Evolutionary conservation across 169 alveolate species (phyloP).

Genomic region (Plasmodium malariae): DNA sequence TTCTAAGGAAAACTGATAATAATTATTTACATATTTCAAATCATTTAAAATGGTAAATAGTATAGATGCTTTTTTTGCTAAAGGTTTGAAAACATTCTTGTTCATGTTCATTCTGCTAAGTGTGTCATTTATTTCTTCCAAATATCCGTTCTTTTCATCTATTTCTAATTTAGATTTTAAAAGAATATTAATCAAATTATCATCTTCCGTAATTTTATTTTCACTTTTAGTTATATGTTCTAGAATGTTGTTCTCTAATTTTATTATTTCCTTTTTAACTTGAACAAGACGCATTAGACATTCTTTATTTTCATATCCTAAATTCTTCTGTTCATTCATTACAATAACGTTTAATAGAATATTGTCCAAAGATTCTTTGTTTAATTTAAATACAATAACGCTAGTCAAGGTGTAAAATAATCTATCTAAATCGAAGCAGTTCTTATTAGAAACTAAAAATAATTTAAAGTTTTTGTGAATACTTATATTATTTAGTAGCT

Average conservation of each 20-base stretch:
- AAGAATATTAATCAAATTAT: slow-evolving; percentile 54
- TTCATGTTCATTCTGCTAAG: slow-evolving; percentile 53
- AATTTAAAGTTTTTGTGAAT: slow-evolving; percentile 61
- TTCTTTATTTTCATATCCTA: slow-evolving; percentile 68
- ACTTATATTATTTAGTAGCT: slow-evolving; percentile 18
- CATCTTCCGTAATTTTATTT: slow-evolving; percentile 75
- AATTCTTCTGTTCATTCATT: slow-evolving; percentile 52
- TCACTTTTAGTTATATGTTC: slow-evolving; percentile 67
- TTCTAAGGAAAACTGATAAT: slow-evolving; percentile 60
- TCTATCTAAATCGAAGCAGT: slow-evolving; percentile 49
- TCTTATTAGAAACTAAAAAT: slow-evolving; percentile 58
- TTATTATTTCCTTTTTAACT: slow-evolving; percentile 65
- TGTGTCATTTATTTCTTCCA: slow-evolving; percentile 74
- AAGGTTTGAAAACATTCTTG: slow-evolving; percentile 30
- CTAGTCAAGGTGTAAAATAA: slow-evolving; percentile 45
- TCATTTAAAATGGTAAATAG: slow-evolving; percentile 67
- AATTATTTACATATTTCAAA: slow-evolving; percentile 68
- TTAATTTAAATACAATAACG: slow-evolving; percentile 53
- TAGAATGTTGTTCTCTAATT: slow-evolving; percentile 61
- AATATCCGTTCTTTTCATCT: slow-evolving; percentile 54
- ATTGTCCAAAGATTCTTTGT: slow-evolving; percentile 51
- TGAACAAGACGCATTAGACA: slow-evolving; percentile 41
- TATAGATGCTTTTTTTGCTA: slow-evolving; percentile 74
- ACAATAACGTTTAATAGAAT: slow-evolving; percentile 60
- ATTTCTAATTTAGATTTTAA: slow-evolving; percentile 68